Evolutionary conservation across 495 filamentous ascomycete genomes (phyloP), one percentile per base, ranked within the genome.

Genomic region (Daldinia grandis): DNA sequence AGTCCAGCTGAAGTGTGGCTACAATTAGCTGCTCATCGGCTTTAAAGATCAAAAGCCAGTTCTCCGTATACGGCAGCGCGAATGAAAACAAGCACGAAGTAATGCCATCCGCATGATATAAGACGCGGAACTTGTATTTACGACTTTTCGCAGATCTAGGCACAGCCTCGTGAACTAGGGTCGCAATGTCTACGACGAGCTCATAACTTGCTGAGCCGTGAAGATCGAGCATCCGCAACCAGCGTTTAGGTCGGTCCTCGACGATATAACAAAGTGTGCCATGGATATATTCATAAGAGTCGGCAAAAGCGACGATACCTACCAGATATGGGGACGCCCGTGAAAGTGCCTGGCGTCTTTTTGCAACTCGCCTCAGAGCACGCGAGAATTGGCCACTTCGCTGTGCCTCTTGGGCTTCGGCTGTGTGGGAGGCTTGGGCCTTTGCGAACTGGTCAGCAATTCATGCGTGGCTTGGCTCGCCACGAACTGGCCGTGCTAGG

Each of bases 151-250:
- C 66, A 3, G 76, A 80, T 21, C 75, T 74, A 3, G 71, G 58
- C 28, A 83, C 57, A 0, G 75, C 72, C 31, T 70, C 37, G 24
- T 77, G 66, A 30, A 88, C 76, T 0, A 90, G 73, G 5, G 68
- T 72, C 25, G 82, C 79, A 38, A 91, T 82, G 70, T 90, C 82
- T 31, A 92, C 74, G 5, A 89, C 87, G 27, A 87, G 79, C 67
- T 93, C 90, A 24, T 77, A 73, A 37, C 60, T 73, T n/a, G 76
- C 76, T 1, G 81, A 80, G 17, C 76, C 66, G 78, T 90, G 87
- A 9, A 92, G 77, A 60, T 92, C 82, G 49, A 92, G 78, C 14
- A 92, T 75, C n/a, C 90, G 89, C 38, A 94, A 81, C 75, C 79
- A 82, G 27, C 85, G 79, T 10, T 82, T 81, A 19, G 70, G 70